Conservation (phyloP, 2,329 filamentous ascomycete genomes). For the Arachnopeziza araneosa region DNA sequence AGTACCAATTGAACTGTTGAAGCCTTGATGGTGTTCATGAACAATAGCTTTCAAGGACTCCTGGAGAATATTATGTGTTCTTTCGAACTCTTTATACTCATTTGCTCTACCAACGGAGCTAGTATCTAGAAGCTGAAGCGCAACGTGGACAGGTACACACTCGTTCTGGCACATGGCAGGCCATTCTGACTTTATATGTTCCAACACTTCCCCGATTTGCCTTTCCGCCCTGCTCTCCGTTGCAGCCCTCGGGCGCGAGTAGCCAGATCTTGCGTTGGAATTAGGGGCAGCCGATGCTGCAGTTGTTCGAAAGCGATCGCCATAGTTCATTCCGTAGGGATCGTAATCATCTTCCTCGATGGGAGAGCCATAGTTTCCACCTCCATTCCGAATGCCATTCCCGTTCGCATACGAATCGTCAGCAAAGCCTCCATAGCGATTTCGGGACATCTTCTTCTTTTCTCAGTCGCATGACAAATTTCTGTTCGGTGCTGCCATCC, state of each 20-base stretch:
- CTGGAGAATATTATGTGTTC: constrained; percentile 84
- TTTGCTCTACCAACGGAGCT: constrained; percentile 90
- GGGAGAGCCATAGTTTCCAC: constrained; percentile 16
- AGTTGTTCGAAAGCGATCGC: constrained; percentile 25
- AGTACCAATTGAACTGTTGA: constrained; percentile 97
- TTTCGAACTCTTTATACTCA: constrained; percentile 78
- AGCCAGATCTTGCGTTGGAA: neutral
- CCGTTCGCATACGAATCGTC: constrained; percentile 29
- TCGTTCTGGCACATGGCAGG: constrained; percentile 83
- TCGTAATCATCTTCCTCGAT: constrained; percentile 28
- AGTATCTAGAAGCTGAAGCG: constrained; percentile 88
- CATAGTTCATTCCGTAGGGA: constrained; percentile 26
- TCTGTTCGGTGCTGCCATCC: constrained; percentile 18
- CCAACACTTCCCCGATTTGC: constrained; percentile 49
- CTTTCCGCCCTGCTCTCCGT: constrained; percentile 28
- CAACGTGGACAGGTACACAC: constrained; percentile 88
- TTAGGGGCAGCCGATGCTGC: constrained; percentile 1
- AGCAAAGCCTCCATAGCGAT: constrained; percentile 27
- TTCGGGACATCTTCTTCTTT: constrained; percentile 27
- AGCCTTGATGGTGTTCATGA: constrained; percentile 97
- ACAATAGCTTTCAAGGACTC: constrained; percentile 90
- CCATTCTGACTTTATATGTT: constrained; percentile 85
- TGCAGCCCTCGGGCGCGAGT: constrained; percentile 15
- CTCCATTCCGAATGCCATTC: constrained; percentile 21
- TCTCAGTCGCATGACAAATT: constrained; percentile 15